These are phyloP conservation scores for Fusarium piperis DNA, from an alignment of 2,329 filamentous ascomycete species.

Conservation along the genomic window DNA sequence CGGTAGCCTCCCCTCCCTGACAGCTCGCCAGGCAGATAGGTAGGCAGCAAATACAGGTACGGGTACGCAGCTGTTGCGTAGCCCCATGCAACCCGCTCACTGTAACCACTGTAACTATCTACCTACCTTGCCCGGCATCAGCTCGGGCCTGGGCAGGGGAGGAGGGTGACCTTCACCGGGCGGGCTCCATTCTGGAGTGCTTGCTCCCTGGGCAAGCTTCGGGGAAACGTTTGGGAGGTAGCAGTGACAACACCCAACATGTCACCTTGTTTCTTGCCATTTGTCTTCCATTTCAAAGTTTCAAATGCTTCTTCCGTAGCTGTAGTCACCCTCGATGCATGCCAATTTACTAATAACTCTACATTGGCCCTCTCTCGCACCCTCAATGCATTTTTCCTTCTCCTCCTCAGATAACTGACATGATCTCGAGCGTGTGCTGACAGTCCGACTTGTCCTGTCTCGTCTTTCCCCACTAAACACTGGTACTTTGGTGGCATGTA, in stretches of 20 bases:
- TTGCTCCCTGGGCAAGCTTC: neutral
- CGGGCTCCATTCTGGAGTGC: neutral
- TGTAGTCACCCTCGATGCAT: neutral
- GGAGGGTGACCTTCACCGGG: neutral
- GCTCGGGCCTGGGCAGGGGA: slow-evolving; percentile 10
- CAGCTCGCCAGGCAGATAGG: neutral
- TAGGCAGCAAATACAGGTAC: neutral
- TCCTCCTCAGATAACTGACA: slow-evolving; percentile 23
- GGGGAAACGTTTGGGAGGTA: neutral
- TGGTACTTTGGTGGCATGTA: slow-evolving; percentile 1
- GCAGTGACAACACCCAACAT: neutral
- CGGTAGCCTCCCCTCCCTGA: neutral
- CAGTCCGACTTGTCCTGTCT: slow-evolving; percentile 9
- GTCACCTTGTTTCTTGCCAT: neutral
- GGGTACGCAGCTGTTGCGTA: slow-evolving; percentile 2
- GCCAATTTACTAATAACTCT: neutral
- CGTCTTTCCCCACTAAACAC: slow-evolving; percentile 26
- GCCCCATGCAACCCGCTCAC: slow-evolving; percentile 15
- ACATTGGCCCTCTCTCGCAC: neutral
- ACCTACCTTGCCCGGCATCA: slow-evolving; percentile 1
- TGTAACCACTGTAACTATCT: slow-evolving; percentile 13
- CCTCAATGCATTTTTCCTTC: neutral
- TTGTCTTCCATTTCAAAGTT: neutral
- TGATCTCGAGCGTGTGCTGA: slow-evolving; percentile 32
- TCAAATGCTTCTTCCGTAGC: neutral